A percentile compares a stretch with the other conserved stretches of the same genome.
Evolutionary conservation across 208 protist genomes (phyloP).

Genomic region (Trypanosoma theileri): DNA sequence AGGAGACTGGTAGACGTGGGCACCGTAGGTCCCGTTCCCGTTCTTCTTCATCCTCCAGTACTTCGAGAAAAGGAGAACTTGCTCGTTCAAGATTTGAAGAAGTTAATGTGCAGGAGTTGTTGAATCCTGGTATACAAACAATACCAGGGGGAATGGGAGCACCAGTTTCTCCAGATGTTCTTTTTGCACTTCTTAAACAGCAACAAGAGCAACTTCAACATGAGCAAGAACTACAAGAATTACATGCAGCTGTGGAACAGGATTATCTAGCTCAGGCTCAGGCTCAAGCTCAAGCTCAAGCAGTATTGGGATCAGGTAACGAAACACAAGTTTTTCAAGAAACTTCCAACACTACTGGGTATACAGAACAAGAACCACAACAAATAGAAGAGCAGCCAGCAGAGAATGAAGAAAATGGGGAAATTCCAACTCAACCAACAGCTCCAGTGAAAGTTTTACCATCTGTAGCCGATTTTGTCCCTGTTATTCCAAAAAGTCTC

Average conservation of each 20-base stretch:
- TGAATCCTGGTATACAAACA: slow-evolving; percentile 7
- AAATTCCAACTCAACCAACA: slow-evolving; percentile 4
- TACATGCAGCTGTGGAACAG: neutral
- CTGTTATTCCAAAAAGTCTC: slow-evolving; percentile 45
- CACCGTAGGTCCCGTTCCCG: slow-evolving; percentile 18
- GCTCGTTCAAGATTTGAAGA: slow-evolving; percentile 17
- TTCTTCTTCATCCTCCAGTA: slow-evolving; percentile 3
- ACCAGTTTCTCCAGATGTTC: neutral
- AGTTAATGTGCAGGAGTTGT: slow-evolving; percentile 26
- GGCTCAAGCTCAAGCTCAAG: neutral
- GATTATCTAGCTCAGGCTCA: neutral
- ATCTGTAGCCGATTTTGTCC: slow-evolving; percentile 77
- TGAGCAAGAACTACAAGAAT: slow-evolving; percentile 2
- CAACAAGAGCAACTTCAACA: slow-evolving; percentile 10
- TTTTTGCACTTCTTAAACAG: slow-evolving; percentile 1
- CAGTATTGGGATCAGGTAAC: no score
- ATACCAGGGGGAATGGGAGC: slow-evolving; percentile 23
- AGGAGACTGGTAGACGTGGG: neutral
- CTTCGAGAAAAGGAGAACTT: neutral
- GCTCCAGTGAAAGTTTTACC: slow-evolving; percentile 32
- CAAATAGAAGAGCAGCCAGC: neutral
- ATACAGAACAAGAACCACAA: neutral
- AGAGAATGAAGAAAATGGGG: slow-evolving; percentile 21
- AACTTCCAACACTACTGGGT: no score
- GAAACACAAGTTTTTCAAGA: no score